phyloP scores from a whole-genome alignment of 2,329 filamentous ascomycete genomes.

The Beauveria medogensis region DNA sequence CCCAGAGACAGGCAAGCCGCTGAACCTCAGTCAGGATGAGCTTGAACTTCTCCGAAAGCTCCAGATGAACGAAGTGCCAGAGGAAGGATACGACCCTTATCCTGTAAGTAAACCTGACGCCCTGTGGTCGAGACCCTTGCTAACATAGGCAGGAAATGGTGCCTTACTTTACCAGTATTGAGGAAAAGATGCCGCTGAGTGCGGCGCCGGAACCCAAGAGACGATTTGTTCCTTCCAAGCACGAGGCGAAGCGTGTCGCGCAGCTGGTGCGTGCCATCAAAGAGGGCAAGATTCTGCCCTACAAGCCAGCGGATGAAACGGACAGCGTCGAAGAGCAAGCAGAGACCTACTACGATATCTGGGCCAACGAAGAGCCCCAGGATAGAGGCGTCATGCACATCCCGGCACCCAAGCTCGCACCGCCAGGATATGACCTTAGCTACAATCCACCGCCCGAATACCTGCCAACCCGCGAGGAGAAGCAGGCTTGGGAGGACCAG shows the following conservation, averaged over 20 bases:
- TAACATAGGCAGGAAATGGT: conserved; percentile 58
- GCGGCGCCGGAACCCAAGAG: conserved; percentile 93
- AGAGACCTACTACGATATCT: conserved; percentile 77
- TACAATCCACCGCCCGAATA: conserved; percentile 97
- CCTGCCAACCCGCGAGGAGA: conserved; percentile 77
- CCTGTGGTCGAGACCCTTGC: neutral
- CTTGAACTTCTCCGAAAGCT: conserved; percentile 81
- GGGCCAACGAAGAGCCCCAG: conserved; percentile 82
- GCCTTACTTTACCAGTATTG: conserved; percentile 85
- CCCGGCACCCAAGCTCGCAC: conserved; percentile 84
- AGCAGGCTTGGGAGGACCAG: conserved; percentile 71
- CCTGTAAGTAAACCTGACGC: conserved; percentile 45
- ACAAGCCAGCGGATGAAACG: conserved; percentile 62
- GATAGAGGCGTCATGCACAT: conserved; percentile 89
- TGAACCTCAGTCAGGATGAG: conserved; percentile 81
- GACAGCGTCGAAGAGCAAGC: conserved; percentile 65
- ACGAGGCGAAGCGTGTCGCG: conserved; percentile 93
- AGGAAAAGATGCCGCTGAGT: conserved; percentile 91
- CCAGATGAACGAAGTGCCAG: conserved; percentile 79
- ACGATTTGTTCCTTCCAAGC: conserved; percentile 90
- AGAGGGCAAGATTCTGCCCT: conserved; percentile 88
- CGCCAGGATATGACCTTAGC: conserved; percentile 89
- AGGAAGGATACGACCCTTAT: conserved; percentile 88
- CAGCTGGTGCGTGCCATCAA: conserved; percentile 94
- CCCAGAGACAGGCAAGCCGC: conserved; percentile 83